Base-by-base conservation (phyloP, 257 asterid genomes). In the Nicotiana knightiana region DNA sequence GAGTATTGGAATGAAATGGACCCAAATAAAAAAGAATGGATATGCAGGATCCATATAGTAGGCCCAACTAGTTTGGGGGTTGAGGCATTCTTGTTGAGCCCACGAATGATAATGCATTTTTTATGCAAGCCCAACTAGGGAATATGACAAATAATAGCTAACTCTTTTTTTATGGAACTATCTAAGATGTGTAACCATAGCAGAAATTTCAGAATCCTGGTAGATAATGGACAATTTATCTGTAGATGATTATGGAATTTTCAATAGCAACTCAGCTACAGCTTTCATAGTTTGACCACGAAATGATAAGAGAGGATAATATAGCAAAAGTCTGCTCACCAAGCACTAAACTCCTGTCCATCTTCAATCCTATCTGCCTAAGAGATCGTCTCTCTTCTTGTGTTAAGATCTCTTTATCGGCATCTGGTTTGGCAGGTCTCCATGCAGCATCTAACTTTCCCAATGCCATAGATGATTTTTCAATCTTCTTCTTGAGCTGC, bases 401-500 rank as follows among this genome's bases (percentile, higher is more conserved):
- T 78, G 97, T 93, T 81, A 94, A 84, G 79, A 91, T 80, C 86
- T 96, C 98, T 78, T 82, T 77, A 86, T 96, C 98, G 43, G 81
- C 86, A 84, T 91, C 97, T 82, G 75, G 81, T 85, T 88, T 89
- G 63, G 97, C 76, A 76, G 83, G 88, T 77, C 84, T 83, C 82
- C 92, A 87, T 35, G 81, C 88, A 80, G 84, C 87, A 85, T 88
- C 87, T 71, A 94, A 84, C 84, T 91, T 89, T 48, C 83, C 90
- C 70, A 94, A 84, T 48, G 77, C 80, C 88, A 65, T 87, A 28
- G 86, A 83, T 3, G 99, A 91, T 81, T 81, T 90, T 88, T 87
- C 93, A 51, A 89, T 91, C 90, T 94, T 96, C 90, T 86, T 89
- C 86, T 86, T 90, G 62, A 95, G 94, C 98, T 95, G 96, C 86